Conservation (phyloP, 441 rosid species). For the Omphalea diandra region DNA sequence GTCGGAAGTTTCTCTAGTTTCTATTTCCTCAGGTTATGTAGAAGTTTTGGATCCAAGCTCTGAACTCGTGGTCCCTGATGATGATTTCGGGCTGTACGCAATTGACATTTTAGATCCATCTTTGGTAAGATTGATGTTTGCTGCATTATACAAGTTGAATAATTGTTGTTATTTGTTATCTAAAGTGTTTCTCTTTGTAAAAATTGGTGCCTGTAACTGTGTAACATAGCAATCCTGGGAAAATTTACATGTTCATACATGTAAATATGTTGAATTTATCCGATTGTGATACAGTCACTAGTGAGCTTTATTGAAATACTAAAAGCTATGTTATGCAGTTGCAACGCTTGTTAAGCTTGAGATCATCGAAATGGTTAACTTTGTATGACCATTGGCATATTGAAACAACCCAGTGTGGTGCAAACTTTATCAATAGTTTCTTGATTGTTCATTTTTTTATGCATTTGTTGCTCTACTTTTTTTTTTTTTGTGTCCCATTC, state of each 20-base stretch:
- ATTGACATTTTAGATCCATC: conserved; percentile 87
- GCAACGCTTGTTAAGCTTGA: background rate
- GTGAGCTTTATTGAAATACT: background rate
- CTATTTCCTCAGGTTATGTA: conserved; percentile 55
- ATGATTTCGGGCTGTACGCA: conserved; percentile 78
- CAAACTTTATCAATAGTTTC: background rate
- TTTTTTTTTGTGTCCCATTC: background rate
- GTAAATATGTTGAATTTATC: background rate
- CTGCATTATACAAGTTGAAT: too few relatives aligned
- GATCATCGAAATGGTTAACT: background rate
- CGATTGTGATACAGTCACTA: background rate
- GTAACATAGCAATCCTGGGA: background rate
- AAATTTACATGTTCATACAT: background rate
- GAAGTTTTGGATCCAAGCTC: conserved; percentile 56
- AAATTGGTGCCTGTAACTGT: background rate
- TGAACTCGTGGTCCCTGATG: conserved; percentile 78
- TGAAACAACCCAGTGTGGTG: background rate
- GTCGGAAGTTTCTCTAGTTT: background rate
- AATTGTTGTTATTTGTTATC: background rate
- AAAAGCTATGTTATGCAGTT: background rate
- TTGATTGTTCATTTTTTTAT: background rate
- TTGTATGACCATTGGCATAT: background rate
- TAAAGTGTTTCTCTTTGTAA: background rate
- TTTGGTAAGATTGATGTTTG: conserved; percentile 43
- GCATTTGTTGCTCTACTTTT: background rate